Percentiles rank a stretch among this genome's conserved stretches.
These are phyloP conservation scores for Pelagophyceae sp. DNA, from an alignment of 352 stramenopile species.

Conservation along the genomic window DNA sequence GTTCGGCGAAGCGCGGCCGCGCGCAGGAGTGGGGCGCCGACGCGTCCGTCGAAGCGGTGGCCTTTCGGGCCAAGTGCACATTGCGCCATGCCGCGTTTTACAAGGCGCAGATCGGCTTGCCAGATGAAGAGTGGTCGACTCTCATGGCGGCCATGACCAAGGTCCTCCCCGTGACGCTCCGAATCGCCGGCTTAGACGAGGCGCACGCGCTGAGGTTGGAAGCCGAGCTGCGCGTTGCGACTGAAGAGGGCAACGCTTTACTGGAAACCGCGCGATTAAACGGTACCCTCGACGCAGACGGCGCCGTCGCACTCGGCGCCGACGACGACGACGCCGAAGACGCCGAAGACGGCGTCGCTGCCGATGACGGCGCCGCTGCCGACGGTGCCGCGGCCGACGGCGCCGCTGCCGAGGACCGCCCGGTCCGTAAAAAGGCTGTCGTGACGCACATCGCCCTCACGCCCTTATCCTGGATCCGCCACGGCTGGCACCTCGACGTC, in stretches of 20 bases:
- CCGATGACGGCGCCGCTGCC: conserved; percentile 25
- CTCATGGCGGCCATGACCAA: conserved; percentile 77
- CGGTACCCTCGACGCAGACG: conserved; percentile 57
- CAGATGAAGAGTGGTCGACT: conserved; percentile 65
- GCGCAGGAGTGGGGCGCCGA: background rate
- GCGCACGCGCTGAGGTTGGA: conserved; percentile 64
- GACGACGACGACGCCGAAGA: background rate
- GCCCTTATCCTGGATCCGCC: background rate
- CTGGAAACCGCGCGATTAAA: conserved; percentile 69
- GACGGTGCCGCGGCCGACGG: background rate
- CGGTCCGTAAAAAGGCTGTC: background rate
- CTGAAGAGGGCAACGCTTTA: conserved; percentile 63
- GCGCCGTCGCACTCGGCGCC: conserved; percentile 41
- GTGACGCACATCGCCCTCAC: conserved; percentile 1
- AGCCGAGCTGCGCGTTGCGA: conserved; percentile 68
- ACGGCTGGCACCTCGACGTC: conserved; percentile 33
- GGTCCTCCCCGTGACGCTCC: conserved; percentile 78
- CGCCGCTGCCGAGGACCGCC: background rate
- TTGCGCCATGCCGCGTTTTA: conserved; percentile 62
- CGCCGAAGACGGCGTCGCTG: conserved; percentile 11
- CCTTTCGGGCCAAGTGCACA: background rate
- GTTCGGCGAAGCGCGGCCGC: no score
- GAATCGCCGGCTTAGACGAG: conserved; percentile 80
- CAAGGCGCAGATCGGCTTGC: conserved; percentile 65
- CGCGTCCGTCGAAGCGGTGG: background rate